These are phyloP conservation scores for Rhizopogon rudus DNA, from an alignment of 768 basidiomycete genomes.

Conservation along the genomic window DNA sequence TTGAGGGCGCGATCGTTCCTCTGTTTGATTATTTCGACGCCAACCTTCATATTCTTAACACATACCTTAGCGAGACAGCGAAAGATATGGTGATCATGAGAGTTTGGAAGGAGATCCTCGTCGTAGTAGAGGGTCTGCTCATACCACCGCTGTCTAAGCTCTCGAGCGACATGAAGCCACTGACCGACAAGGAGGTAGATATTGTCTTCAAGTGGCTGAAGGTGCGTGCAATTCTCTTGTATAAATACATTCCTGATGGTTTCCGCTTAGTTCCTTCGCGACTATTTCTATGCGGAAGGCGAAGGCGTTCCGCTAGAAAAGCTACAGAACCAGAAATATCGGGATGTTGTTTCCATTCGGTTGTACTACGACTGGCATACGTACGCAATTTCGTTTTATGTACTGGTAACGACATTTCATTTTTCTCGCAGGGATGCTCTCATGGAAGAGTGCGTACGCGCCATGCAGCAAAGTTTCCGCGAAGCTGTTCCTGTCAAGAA, in stretches of 20 bases:
- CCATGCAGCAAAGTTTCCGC: constrained; percentile 86
- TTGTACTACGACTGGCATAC: constrained; percentile 97
- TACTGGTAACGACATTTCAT: constrained; percentile 4
- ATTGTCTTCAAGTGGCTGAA: constrained; percentile 99
- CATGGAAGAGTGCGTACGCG: constrained; percentile 93
- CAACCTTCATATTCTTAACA: constrained; percentile 88
- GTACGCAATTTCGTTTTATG: constrained; percentile 37
- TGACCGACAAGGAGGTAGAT: constrained; percentile 95
- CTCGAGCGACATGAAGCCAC: constrained; percentile 84
- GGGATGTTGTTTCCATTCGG: constrained; percentile 84
- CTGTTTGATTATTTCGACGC: constrained; percentile 96
- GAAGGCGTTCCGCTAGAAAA: constrained; percentile 84
- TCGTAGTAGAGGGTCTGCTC: constrained; percentile 79
- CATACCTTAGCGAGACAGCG: constrained; percentile 75
- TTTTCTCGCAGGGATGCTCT: constrained; percentile 54
- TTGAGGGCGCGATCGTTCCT: constrained; percentile 87
- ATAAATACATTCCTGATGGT: background rate
- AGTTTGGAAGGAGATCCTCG: constrained; percentile 94
- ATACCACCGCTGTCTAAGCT: constrained; percentile 87
- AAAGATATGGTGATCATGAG: constrained; percentile 90
- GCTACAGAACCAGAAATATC: constrained; percentile 92
- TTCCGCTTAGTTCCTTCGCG: constrained; percentile 70
- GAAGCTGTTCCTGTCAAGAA: constrained; percentile 74
- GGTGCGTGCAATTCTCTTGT: constrained; percentile 37
- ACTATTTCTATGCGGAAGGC: constrained; percentile 93